Evolutionary conservation across 2,329 filamentous ascomycete species (phyloP), one percentile per base, ranked within the genome.

Genomic region (Claviceps capensis): DNA sequence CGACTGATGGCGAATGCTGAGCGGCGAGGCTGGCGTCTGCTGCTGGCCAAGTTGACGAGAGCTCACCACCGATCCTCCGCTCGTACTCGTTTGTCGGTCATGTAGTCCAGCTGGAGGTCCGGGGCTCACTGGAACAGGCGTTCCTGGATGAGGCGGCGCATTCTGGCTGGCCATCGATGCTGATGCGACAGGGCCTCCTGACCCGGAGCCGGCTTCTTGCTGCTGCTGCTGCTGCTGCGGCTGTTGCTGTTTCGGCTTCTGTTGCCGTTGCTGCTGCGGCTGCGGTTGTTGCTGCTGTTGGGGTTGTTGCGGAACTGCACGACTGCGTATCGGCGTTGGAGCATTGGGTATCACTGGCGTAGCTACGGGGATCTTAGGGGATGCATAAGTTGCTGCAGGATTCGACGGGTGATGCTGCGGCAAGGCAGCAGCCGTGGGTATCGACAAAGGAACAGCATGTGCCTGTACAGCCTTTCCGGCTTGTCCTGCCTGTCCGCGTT

Each of bases 341-440:
- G 83, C 83, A 65, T 95, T 95, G 13, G 89, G 83, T 47, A 95
- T 70, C 26, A 82, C 83, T 7, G 93, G 91, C 37, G 87, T 93
- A 9, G 86, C 85, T 55, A 88, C 75, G 30, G 84, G 72, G 49
- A 91, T 78, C 63, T 88, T 87, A 7, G 91, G 91, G 16, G 91
- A 96, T 47, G 82, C 80, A 57, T 84, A 76, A 54, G 71, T 75
- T 36, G 71, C 75, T 36, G 78, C 72, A 51, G 75, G 70, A 54
- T 75, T 75, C 44, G 44, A 47, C 47, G 77, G 67, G 46, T 78
- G 74, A 57, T 84, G 83, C 50, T 82, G 75, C 57, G 81, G 82
- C 57, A 79, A 63, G 45, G 71, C 73, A 5, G 66, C 14, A 5
- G 23, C 22, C 42, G 17, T 23, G 8, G 42, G 9, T 17, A 23